Conservation (phyloP, 2,329 filamentous ascomycete genomes). For the Xylaria hypoxylon region DNA sequence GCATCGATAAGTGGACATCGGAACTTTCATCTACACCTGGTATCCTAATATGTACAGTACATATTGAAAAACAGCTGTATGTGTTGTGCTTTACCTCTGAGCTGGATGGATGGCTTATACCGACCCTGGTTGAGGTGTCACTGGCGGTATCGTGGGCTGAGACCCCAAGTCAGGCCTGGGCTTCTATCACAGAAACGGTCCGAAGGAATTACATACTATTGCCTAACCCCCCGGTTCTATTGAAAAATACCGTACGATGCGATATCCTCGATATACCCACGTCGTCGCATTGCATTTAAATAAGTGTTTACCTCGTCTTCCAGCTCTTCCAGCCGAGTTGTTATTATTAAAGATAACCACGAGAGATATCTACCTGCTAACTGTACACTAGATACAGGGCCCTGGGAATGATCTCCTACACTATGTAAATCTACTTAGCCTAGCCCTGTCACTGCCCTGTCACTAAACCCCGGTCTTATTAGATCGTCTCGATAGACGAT, state of each 20-base stretch:
- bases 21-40: not conserved
- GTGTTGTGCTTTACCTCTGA: not conserved
- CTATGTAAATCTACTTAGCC: constrained; percentile 1
- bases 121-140: not conserved
- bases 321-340: not conserved
- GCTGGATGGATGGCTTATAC: constrained; percentile 2
- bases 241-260: constrained; percentile 15
- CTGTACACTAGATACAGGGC: not conserved
- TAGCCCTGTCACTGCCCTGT: constrained; percentile 3
- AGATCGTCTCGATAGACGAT: constrained; percentile 1
- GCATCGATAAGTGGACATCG: constrained; percentile 21
- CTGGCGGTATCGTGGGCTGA: not conserved
- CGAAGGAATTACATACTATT: constrained; percentile 7
- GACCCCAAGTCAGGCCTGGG: not conserved
- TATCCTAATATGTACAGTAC: not conserved
- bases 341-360: constrained; percentile 12
- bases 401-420: constrained; percentile 8
- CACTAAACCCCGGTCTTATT: not conserved
- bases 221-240: constrained; percentile 10
- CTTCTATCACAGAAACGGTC: not conserved
- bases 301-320: not conserved
- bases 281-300: not conserved
- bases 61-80: not conserved
- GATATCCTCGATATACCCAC: constrained; percentile 3
- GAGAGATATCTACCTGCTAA: constrained; percentile 1